Conservation (phyloP, 306 rosid genomes). For the Abrus precatorius region DNA sequence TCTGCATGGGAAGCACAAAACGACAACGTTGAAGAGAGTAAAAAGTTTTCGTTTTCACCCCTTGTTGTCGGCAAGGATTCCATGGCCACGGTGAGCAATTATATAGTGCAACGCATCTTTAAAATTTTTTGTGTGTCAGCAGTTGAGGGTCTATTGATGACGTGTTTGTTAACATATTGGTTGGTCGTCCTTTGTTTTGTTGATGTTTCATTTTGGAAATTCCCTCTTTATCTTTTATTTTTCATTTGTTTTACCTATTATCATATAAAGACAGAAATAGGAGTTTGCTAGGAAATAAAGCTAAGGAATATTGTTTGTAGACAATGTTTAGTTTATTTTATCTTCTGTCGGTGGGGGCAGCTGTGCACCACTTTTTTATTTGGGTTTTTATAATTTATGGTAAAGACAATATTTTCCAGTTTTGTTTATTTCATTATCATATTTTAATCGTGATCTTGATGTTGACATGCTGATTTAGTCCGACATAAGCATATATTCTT, state of each 20-base stretch:
- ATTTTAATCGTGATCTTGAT: conserved; percentile 6
- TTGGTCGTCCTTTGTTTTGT: neutral
- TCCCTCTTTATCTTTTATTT: neutral
- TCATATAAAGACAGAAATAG: conserved; percentile 34
- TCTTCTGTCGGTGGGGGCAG: conserved; percentile 38
- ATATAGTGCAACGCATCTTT: conserved; percentile 47
- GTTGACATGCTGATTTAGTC: conserved; percentile 14
- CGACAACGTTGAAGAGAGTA: conserved; percentile 47
- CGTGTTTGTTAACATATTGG: neutral
- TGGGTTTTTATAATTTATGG: neutral
- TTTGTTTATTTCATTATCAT: conserved; percentile 11
- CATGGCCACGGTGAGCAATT: conserved; percentile 62
- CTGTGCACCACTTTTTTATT: conserved; percentile 7
- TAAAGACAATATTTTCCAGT: neutral
- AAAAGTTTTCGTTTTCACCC: conserved; percentile 47
- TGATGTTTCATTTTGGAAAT: neutral
- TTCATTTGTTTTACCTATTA: conserved; percentile 4
- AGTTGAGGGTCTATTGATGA: conserved; percentile 31
- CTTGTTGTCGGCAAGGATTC: conserved; percentile 66
- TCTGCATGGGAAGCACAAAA: conserved; percentile 52
- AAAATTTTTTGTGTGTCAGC: conserved; percentile 41
- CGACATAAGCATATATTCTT: neutral
- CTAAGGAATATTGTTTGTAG: neutral
- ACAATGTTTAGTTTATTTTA: conserved; percentile 1
- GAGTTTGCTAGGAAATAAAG: conserved; percentile 37